phyloP scores from a whole-genome alignment of 2,329 filamentous ascomycete species.

The Neospermospora avenae region DNA sequence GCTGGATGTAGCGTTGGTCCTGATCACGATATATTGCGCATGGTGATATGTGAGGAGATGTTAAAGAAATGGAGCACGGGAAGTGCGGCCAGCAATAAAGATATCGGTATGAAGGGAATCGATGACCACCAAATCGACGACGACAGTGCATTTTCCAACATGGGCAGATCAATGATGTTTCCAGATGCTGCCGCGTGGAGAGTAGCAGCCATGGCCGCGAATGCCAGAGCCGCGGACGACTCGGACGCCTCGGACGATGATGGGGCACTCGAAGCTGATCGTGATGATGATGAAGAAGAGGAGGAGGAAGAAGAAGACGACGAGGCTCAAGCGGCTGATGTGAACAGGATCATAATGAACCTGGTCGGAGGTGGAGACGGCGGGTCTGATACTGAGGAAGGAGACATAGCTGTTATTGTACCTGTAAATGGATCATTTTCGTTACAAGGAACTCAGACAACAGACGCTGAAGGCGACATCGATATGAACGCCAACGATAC shows the following conservation, averaged over 20 bases:
- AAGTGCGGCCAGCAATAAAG: constrained; percentile 75
- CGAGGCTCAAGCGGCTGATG: constrained; percentile 58
- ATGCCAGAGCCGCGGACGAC: constrained; percentile 16
- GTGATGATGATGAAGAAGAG: neutral
- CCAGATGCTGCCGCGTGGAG: constrained; percentile 15
- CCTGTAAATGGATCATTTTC: constrained; percentile 25
- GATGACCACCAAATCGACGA: constrained; percentile 69
- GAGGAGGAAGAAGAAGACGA: constrained; percentile 1
- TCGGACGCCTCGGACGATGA: constrained; percentile 18
- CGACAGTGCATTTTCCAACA: constrained; percentile 18
- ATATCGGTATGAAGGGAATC: constrained; percentile 73
- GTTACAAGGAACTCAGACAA: constrained; percentile 31
- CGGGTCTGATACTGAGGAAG: constrained; percentile 17
- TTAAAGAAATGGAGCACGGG: constrained; percentile 84
- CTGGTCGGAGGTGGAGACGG: constrained; percentile 30
- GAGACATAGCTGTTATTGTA: constrained; percentile 12
- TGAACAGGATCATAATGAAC: constrained; percentile 16
- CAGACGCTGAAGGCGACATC: constrained; percentile 42
- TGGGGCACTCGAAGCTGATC: neutral
- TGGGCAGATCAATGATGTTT: constrained; percentile 19
- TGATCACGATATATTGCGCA: constrained; percentile 75
- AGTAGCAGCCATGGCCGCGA: constrained; percentile 18
- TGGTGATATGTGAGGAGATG: constrained; percentile 85
- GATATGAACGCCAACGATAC: constrained; percentile 44
- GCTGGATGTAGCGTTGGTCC: constrained; percentile 80